Conservation (phyloP, 495 filamentous ascomycete species). For the Penicillium chermesinum region DNA sequence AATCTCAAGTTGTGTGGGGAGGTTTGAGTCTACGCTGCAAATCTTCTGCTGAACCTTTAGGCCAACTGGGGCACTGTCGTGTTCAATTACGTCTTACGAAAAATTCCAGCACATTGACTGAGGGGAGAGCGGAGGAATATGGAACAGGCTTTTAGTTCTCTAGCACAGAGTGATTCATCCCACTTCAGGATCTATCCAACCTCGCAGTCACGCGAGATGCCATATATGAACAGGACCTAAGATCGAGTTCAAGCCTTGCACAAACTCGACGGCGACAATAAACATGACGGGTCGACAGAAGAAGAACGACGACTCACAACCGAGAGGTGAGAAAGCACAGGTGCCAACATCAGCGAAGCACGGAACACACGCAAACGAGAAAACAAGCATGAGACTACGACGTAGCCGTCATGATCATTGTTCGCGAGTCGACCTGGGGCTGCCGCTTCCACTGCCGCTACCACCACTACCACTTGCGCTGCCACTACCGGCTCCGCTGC, state of each 20-base stretch:
- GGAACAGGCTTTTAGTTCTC: slow-evolving; percentile 24
- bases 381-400: slow-evolving; percentile 1
- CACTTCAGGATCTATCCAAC: slow-evolving; percentile 12
- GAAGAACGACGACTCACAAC: slow-evolving; percentile 1
- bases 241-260: neutral
- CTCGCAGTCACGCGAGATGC: slow-evolving; percentile 11
- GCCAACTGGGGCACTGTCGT: too few species aligned
- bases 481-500: slow-evolving; percentile 43
- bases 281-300: slow-evolving; percentile 1
- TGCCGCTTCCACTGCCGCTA: slow-evolving; percentile 40
- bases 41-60: too few species aligned
- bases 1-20: too few species aligned
- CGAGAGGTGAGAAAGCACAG: slow-evolving; percentile 7
- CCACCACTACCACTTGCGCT: slow-evolving; percentile 41
- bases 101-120: too few species aligned
- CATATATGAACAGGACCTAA: neutral
- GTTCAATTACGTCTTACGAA: too few species aligned
- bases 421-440: slow-evolving; percentile 39
- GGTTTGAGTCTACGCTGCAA: too few species aligned
- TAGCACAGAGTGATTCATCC: slow-evolving; percentile 21
- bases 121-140: neutral
- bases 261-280: neutral
- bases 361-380: slow-evolving; percentile 1
- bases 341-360: slow-evolving; percentile 10
- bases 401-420: slow-evolving; percentile 9